Conservation (phyloP, 306 rosid species). For the Trichosanthes cucumerina region DNA sequence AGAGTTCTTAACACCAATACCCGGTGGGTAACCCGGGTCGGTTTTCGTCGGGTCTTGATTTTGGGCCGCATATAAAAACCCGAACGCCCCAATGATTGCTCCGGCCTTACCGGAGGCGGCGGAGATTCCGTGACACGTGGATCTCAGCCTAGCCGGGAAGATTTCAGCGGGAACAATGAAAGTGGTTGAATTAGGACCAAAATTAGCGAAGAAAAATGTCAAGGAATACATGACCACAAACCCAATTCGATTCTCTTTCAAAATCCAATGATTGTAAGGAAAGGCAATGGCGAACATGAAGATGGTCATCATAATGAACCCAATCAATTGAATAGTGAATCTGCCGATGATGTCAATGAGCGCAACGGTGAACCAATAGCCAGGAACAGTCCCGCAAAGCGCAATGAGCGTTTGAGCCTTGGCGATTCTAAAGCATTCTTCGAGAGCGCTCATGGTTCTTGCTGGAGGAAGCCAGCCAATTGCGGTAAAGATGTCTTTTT, state of each 20-base stretch:
- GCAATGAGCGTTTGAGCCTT: slow-evolving; percentile 82
- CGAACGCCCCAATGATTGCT: slow-evolving; percentile 83
- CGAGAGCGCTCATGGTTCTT: slow-evolving; percentile 51
- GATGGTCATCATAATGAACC: slow-evolving; percentile 85
- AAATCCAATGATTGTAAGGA: slow-evolving; percentile 79
- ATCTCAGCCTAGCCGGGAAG: slow-evolving; percentile 79
- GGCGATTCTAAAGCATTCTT: slow-evolving; percentile 61
- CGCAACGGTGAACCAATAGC: slow-evolving; percentile 78
- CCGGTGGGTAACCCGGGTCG: slow-evolving; percentile 63
- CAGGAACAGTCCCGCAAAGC: slow-evolving; percentile 76
- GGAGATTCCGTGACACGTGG: slow-evolving; percentile 87
- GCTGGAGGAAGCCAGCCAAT: slow-evolving; percentile 74
- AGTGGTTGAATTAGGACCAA: slow-evolving; percentile 87
- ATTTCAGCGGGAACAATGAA: slow-evolving; percentile 85
- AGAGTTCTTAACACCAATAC: slow-evolving; percentile 66
- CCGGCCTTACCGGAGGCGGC: slow-evolving; percentile 91
- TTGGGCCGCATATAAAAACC: slow-evolving; percentile 80
- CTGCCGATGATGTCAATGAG: slow-evolving; percentile 63
- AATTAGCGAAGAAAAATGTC: slow-evolving; percentile 82
- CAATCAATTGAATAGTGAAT: slow-evolving; percentile 69
- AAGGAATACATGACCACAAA: slow-evolving; percentile 59
- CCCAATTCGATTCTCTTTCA: slow-evolving; percentile 36
- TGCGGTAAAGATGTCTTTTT: slow-evolving; percentile 67
- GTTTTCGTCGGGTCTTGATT: slow-evolving; percentile 12
- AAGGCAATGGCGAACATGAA: slow-evolving; percentile 86